Base-by-base conservation (phyloP, 1,284 basidiomycete species). In the Trametes sp. region DNA sequence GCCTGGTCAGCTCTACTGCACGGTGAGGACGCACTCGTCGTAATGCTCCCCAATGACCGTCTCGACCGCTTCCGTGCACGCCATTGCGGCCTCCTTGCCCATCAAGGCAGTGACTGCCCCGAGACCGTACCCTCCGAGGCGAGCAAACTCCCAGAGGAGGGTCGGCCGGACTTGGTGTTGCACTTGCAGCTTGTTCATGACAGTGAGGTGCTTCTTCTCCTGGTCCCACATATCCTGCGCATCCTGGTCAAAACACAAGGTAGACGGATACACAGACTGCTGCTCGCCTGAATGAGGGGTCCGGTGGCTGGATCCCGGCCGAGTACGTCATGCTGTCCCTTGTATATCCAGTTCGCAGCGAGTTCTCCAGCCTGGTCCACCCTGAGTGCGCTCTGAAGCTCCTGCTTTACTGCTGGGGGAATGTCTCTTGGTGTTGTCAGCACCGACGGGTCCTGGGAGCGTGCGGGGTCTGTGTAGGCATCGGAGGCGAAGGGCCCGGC, bases 41-140 rank as follows among this genome's bases (percentile, higher is more conserved):
- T 98, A 98, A 75, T 98, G 96, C 76, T 98, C 96, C 29, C 96
- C 96, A 59, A 98, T 98, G 53, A 96, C 95, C 0, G 95, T 98
- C 77, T 98, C 96, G 5, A 98, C 96, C 0, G 96, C 96, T 76
- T 98, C 96, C 0, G 96, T 98, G 71, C 96, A 98, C 2, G 96
- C 96, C 96, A 98, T 98, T 1, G 96, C 96, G 8, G 95, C 95
- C 69, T 98, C 90, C 71, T 89, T 92, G 19, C 96, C 93, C 85
- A 98, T 84, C 21, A 97, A 76, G 0, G 95, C 96, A 0, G 96
- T 98, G 0, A 82, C 84, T 1, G 90, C 90, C 6, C 96, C 96
- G 5, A 98, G 79, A 1, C 91, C 89, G 73, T 92, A 95, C 1
- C 96, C 96, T 53, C 91, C 92, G 2, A 86, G 84, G 70, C 94